Base-by-base conservation (phyloP, 768 basidiomycete genomes). In the Collybiopsis luxurians region DNA sequence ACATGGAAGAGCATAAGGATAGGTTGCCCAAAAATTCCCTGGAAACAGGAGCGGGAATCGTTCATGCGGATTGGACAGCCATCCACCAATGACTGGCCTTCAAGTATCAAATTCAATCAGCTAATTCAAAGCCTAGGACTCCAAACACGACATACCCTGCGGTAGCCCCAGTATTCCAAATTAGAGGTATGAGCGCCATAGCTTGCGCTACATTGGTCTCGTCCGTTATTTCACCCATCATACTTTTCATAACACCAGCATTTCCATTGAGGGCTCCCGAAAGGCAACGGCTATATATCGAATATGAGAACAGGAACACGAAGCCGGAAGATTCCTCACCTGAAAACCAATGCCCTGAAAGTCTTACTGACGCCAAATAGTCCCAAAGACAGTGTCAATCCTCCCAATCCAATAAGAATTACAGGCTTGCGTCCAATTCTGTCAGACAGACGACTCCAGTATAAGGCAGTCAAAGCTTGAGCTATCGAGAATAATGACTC, bases 1-100 rank as follows among this genome's bases (percentile, higher is more conserved):
- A 55, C 81, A 83, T 10, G 82, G 73, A 55, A 83, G 71, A 64
- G 83, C 80, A 65, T 83, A 83, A n/a, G 82, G 82, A 64, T 83
- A 80, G 30, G 60, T 64, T 54, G 70, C 74, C 65, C 81, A 69
- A 56, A 83, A 80, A 2, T 64, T 63, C 24, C 66, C 72, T 17
- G 78, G 77, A 55, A 83, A 84, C 4, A 74, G 30, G 13, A 59
- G 52, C 0, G 81, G 79, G 59, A 81, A 82, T 2, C 72, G 79
- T 49, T 81, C 80, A 36, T 67, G 71, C 5, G 81, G 81, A 24
- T 71, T 73, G 4, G 82, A 79, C 10, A 83, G 63, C 36, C 69
- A 66, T n/a, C 81, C 81, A 24, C 81, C 81, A 13, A 83, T 67
- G 34, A 76, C 66, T 39, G 81, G 81, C 1, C 81, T 58, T 39